phyloP scores from a whole-genome alignment of 306 rosid genomes.

The Prunus armeniaca region DNA sequence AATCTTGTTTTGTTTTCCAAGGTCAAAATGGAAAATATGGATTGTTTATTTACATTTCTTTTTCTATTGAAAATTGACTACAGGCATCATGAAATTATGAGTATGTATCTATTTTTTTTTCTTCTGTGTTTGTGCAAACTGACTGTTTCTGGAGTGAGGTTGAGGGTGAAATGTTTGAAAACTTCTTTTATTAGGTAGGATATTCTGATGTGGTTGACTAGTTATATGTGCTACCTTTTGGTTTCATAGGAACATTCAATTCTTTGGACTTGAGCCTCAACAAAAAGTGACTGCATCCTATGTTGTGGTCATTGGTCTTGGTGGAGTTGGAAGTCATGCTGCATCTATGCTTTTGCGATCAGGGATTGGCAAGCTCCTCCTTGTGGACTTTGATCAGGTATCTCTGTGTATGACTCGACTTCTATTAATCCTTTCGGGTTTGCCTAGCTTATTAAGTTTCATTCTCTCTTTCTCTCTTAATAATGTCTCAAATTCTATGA shows the following conservation, averaged over 20 bases:
- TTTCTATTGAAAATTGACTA: neutral
- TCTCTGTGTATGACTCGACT: constrained; percentile 18
- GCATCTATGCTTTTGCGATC: constrained; percentile 92
- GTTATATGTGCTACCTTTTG: neutral
- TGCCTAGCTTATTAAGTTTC: neutral
- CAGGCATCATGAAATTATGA: neutral
- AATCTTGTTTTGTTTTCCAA: neutral
- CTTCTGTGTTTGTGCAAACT: neutral
- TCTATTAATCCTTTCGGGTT: neutral
- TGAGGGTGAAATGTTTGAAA: neutral
- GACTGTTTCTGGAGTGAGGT: neutral
- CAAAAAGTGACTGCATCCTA: constrained; percentile 76
- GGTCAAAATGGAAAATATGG: neutral
- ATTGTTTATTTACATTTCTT: neutral
- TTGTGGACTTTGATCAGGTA: constrained; percentile 98
- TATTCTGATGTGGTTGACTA: neutral
- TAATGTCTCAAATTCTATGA: too few relatives aligned
- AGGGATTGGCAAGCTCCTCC: constrained; percentile 91
- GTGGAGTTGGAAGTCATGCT: constrained; percentile 98
- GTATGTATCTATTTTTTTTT: neutral
- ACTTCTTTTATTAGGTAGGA: neutral
- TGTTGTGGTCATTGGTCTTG: constrained; percentile 96
- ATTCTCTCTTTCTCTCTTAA: neutral
- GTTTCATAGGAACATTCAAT: constrained; percentile 78
- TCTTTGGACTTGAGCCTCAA: constrained; percentile 79